A percentile compares a stretch with the other conserved stretches of the same genome.
phyloP scores from a whole-genome alignment of 192 early-diverging fungal species.

The Radiomyces spectabilis region DNA sequence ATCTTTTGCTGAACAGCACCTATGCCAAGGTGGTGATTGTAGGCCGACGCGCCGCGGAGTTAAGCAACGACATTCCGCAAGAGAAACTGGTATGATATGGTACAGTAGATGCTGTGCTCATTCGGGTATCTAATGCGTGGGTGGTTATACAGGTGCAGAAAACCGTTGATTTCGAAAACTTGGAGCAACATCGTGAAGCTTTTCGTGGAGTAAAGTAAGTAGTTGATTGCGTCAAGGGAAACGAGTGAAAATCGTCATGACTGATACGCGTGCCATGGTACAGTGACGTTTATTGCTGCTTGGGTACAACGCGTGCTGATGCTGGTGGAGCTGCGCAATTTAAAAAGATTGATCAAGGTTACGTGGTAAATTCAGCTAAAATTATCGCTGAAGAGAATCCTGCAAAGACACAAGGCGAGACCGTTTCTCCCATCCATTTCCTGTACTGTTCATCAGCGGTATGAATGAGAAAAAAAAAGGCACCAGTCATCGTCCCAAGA shows the following conservation, averaged over 20 bases:
- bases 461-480: neutral
- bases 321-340: constrained; percentile 63
- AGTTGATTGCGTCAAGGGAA: neutral
- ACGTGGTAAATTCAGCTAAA: constrained; percentile 61
- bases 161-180: constrained; percentile 69
- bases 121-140: neutral
- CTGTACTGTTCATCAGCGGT: constrained; percentile 40
- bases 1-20: constrained; percentile 34
- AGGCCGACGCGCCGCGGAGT: constrained; percentile 39
- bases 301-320: constrained; percentile 63
- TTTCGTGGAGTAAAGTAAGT: constrained; percentile 45
- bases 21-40: constrained; percentile 49
- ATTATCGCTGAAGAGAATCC: constrained; percentile 46
- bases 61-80: constrained; percentile 27
- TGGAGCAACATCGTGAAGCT: constrained; percentile 27
- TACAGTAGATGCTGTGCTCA: neutral
- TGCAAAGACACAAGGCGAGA: constrained; percentile 6
- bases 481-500: neutral
- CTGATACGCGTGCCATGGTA: constrained; percentile 11
- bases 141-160: constrained; percentile 44
- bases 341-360: constrained; percentile 72
- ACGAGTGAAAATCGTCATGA: neutral
- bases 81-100: constrained; percentile 31
- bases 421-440: constrained; percentile 38
- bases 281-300: constrained; percentile 61